Conservation (phyloP, 2,329 filamentous ascomycete genomes). For the Karstenula rhodostoma region DNA sequence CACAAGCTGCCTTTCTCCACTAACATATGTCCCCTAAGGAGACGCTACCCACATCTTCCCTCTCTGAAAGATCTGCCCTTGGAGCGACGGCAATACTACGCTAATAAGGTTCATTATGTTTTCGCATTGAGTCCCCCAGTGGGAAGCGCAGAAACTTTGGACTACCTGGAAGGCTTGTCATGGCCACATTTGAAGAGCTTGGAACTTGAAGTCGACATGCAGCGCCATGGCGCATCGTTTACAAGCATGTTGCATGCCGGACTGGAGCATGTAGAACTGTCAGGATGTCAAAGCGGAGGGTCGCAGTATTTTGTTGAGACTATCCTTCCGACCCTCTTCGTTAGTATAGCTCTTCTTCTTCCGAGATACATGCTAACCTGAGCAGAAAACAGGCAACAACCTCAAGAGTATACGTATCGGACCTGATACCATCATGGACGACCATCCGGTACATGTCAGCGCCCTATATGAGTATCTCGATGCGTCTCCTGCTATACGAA, state of each 20-base stretch:
- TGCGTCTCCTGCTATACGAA: slow-evolving; percentile 26
- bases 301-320: slow-evolving; percentile 31
- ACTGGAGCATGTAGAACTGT: slow-evolving; percentile 38
- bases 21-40: slow-evolving; percentile 13
- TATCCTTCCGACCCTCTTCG: slow-evolving; percentile 34
- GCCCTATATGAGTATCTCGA: slow-evolving; percentile 32
- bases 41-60: slow-evolving; percentile 39
- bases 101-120: slow-evolving; percentile 39
- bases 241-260: slow-evolving; percentile 32
- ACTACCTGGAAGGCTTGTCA: slow-evolving; percentile 33
- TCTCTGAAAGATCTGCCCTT: slow-evolving; percentile 32
- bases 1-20: background rate
- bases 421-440: slow-evolving; percentile 26
- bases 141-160: slow-evolving; percentile 25
- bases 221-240: slow-evolving; percentile 28
- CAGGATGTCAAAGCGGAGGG: slow-evolving; percentile 33
- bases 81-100: slow-evolving; percentile 40
- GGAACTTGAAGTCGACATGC: slow-evolving; percentile 42
- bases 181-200: slow-evolving; percentile 42
- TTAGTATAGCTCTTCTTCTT: slow-evolving; percentile 15
- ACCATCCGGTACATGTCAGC: slow-evolving; percentile 34
- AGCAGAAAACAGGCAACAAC: slow-evolving; percentile 25
- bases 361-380: background rate
- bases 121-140: slow-evolving; percentile 31
- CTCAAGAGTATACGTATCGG: slow-evolving; percentile 40